A percentile compares a stretch with the other conserved stretches of the same genome.
phyloP scores from a whole-genome alignment of 2,329 filamentous ascomycete species.

The Aspergillus amoenus region DNA sequence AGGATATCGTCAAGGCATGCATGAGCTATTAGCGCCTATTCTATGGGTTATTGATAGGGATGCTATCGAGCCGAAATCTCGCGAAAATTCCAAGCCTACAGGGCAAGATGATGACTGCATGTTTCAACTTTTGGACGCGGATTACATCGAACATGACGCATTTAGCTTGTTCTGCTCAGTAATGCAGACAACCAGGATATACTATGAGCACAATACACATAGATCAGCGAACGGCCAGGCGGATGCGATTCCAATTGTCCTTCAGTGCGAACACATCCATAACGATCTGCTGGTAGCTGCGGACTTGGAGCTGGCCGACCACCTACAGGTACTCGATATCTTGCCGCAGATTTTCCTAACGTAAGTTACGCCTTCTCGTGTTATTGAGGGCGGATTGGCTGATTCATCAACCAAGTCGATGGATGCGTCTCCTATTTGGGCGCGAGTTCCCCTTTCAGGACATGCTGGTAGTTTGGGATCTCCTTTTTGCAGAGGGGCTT shows the following conservation, averaged over 20 bases:
- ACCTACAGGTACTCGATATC: constrained; percentile 80
- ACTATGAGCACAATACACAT: constrained; percentile 71
- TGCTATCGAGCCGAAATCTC: constrained; percentile 59
- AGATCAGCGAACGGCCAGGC: constrained; percentile 44
- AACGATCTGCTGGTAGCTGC: constrained; percentile 73
- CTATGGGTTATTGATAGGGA: constrained; percentile 82
- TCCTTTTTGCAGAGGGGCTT: constrained; percentile 82
- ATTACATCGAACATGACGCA: constrained; percentile 83
- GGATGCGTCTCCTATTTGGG: constrained; percentile 90
- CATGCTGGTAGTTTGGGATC: constrained; percentile 83
- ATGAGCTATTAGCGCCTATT: constrained; percentile 88
- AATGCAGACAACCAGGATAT: constrained; percentile 83
- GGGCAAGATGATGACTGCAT: constrained; percentile 53
- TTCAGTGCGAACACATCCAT: constrained; percentile 83
- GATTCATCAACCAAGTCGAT: constrained; percentile 52
- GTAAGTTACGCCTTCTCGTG: constrained; percentile 50
- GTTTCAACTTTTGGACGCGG: constrained; percentile 66
- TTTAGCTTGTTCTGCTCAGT: constrained; percentile 81
- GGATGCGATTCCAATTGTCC: constrained; percentile 70
- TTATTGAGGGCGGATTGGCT: background rate
- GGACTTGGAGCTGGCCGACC: constrained; percentile 78
- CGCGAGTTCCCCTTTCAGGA: constrained; percentile 90
- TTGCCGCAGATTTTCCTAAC: constrained; percentile 97
- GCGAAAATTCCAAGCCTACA: constrained; percentile 32
- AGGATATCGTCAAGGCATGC: constrained; percentile 98